Conservation (phyloP, 495 filamentous ascomycete genomes). For the Jackrogersella multiformis region DNA sequence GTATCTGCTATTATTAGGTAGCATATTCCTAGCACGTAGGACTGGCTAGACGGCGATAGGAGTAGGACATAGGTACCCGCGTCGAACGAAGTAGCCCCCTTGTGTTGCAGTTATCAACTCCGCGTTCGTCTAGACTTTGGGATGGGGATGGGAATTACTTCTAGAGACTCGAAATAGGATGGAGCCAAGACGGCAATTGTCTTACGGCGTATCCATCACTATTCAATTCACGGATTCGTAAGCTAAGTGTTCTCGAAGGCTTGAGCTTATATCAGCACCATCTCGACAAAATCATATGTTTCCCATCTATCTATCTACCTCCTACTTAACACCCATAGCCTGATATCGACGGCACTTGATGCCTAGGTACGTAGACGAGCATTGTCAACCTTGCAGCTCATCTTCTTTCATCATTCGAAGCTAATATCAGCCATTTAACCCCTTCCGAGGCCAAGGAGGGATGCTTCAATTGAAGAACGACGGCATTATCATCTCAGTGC, state of each 20-base stretch:
- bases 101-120: background rate
- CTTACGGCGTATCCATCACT: background rate
- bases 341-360: constrained; percentile 6
- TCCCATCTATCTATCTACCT: too few relatives aligned
- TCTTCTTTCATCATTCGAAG: background rate
- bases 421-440: constrained; percentile 5
- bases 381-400: constrained; percentile 2
- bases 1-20: constrained; percentile 23
- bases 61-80: background rate
- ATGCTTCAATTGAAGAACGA: constrained; percentile 15
- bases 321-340: background rate
- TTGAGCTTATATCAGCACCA: constrained; percentile 10
- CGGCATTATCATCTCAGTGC: constrained; percentile 12
- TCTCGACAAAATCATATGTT: background rate
- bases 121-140: constrained; percentile 2
- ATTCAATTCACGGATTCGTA: constrained; percentile 3
- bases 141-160: background rate
- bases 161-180: background rate
- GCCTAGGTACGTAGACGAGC: too few relatives aligned
- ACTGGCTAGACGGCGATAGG: background rate
- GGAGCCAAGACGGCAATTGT: constrained; percentile 11
- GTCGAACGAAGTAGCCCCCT: background rate
- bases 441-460: constrained; percentile 3
- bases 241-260: constrained; percentile 12
- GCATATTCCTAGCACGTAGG: background rate